Evolutionary conservation across 2,329 filamentous ascomycete genomes (phyloP), one percentile per base, ranked within the genome.

Genomic region (Colletotrichum tropicicola): DNA sequence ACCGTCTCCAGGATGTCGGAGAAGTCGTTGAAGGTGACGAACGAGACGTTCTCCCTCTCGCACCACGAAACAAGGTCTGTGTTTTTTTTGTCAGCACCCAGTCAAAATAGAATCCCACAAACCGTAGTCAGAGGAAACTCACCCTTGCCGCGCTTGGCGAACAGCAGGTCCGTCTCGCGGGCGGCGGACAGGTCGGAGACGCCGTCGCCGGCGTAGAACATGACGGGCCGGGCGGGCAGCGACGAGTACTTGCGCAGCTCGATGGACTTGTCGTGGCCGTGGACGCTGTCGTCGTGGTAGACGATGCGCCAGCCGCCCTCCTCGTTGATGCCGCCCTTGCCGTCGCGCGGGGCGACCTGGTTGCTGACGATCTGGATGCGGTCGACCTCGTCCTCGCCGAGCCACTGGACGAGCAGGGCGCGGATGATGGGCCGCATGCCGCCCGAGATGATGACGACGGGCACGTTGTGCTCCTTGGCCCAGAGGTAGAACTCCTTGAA

Each of bases 221-320:
- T 88, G 39, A 89, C 90, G 2, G 96, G 96, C 43, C 94, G 86
- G 30, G 83, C 83, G 0, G 92, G 89, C 44, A 97, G 83, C 25
- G 88, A 84, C 3, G 91, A 90, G 79, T 98, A 98, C 54, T 93
- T 93, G 69, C 92, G 89, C 73, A 99, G 93, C 75, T 96, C 93
- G 57, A 95, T 83, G 25, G 91, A 94, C 87, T 99, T 99, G 85
- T 99, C 95, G 76, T 99, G 96, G n/a, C 96, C 96, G 73, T 97
- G 97, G 63, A 90, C 86, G 74, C 91, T 93, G 66, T 95, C 93
- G 75, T 99, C 94, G 73, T 93, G 94, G 80, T 91, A 99, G 63
- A 88, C 83, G 71, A 99, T 95, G 73, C 91, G 83, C 96, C 96
- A 99, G 28, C 94, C 95, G 17, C 88, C 88, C 74, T 92, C 88